Evolutionary conservation across 805 yeast species (phyloP).

Genomic region (Lipomyces sp.): DNA sequence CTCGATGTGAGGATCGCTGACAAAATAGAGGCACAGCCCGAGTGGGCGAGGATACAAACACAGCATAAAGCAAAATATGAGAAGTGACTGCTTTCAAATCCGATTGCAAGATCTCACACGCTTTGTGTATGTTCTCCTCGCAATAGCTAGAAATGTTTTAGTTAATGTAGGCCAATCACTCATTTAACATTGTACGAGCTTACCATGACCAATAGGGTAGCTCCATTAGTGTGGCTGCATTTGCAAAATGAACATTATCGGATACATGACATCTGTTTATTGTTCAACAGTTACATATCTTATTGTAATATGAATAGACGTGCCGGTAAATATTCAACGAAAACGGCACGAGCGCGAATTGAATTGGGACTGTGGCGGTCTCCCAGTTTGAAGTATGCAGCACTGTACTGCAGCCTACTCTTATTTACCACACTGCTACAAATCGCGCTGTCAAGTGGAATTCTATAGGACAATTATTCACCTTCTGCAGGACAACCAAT

Average conservation of each 20-base stretch:
- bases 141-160: slow-evolving; percentile 19
- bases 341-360: too few relatives aligned
- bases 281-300: too few relatives aligned
- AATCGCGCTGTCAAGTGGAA: too few relatives aligned
- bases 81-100: neutral
- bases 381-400: too few relatives aligned
- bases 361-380: too few relatives aligned
- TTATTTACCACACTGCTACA: too few relatives aligned
- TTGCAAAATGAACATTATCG: neutral
- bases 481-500: neutral
- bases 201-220: slow-evolving; percentile 15
- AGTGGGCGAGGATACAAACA: slow-evolving; percentile 20
- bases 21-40: slow-evolving; percentile 10
- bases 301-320: too few relatives aligned
- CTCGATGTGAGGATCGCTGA: slow-evolving; percentile 9
- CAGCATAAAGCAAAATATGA: slow-evolving; percentile 2
- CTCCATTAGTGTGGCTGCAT: slow-evolving; percentile 6
- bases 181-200: neutral
- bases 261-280: too few relatives aligned
- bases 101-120: slow-evolving; percentile 4
- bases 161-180: neutral
- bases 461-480: neutral
- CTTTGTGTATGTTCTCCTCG: slow-evolving; percentile 33
- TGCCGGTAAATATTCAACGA: too few relatives aligned
- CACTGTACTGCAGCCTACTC: too few relatives aligned